Evolutionary conservation across 2,329 filamentous ascomycete species (phyloP).

Genomic region (Penicillium sp.): DNA sequence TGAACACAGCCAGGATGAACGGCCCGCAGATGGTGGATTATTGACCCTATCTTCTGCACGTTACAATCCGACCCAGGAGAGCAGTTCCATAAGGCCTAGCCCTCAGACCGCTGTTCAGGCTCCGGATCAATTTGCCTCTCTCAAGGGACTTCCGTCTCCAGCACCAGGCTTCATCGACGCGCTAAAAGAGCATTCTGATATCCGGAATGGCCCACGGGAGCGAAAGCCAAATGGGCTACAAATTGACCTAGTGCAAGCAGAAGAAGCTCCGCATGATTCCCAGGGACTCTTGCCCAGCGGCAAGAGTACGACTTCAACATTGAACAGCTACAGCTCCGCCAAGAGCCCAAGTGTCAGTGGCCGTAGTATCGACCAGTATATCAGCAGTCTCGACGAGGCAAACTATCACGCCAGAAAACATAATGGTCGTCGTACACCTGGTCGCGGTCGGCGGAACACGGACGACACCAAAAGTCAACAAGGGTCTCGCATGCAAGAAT

Average conservation of each 20-base stretch:
- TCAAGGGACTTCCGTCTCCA: constrained; percentile 68
- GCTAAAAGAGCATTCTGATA: constrained; percentile 62
- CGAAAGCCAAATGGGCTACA: constrained; percentile 78
- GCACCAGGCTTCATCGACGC: constrained; percentile 65
- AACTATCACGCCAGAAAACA: constrained; percentile 62
- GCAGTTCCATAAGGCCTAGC: constrained; percentile 44
- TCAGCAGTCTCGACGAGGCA: constrained; percentile 81
- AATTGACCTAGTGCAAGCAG: constrained; percentile 61
- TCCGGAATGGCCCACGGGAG: constrained; percentile 66
- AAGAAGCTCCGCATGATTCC: constrained; percentile 54
- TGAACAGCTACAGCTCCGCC: constrained; percentile 53
- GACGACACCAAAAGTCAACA: constrained; percentile 53
- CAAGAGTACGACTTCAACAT: constrained; percentile 43
- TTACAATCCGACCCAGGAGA: constrained; percentile 49
- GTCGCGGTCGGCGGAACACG: constrained; percentile 56
- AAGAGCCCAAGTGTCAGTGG: constrained; percentile 63
- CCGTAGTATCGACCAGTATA: constrained; percentile 78
- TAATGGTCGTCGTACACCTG: constrained; percentile 51
- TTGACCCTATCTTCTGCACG: constrained; percentile 48
- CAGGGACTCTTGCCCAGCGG: constrained; percentile 57
- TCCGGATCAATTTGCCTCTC: constrained; percentile 62
- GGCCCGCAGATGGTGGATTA: constrained; percentile 41
- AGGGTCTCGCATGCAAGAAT: constrained; percentile 53
- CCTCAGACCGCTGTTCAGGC: constrained; percentile 69
- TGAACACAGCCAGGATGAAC: constrained; percentile 36